Conservation (phyloP, 2,329 filamentous ascomycete genomes). For the Coniella vitis region DNA sequence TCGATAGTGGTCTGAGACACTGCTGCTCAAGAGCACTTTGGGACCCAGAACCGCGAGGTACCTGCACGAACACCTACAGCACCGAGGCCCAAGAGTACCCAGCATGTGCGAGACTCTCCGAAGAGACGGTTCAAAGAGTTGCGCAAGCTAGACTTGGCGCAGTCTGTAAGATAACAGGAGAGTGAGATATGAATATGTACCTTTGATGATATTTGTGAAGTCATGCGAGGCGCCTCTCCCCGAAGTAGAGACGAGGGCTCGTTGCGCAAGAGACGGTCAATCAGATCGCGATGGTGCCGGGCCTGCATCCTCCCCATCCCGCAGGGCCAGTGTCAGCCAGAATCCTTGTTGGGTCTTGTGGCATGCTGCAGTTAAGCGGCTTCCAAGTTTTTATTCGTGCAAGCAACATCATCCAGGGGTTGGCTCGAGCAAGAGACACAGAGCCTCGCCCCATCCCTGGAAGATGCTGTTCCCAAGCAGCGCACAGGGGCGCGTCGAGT, state of each 20-base stretch:
- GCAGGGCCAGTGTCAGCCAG: slow-evolving; percentile 15
- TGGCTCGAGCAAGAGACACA: slow-evolving; percentile 8
- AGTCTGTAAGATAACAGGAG: slow-evolving; percentile 6
- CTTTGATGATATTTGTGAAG: slow-evolving; percentile 38
- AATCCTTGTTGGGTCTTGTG: slow-evolving; percentile 10
- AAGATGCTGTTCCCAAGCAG: slow-evolving; percentile 2
- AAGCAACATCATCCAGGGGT: slow-evolving; percentile 6
- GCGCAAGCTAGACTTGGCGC: slow-evolving; percentile 12
- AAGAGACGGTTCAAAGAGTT: not conserved
- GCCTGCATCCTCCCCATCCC: slow-evolving; percentile 17
- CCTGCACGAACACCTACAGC: not conserved
- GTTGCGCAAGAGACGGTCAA: slow-evolving; percentile 23
- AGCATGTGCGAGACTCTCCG: not conserved
- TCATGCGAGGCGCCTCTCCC: slow-evolving; percentile 36
- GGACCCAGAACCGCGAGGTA: not conserved
- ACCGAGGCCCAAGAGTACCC: not conserved
- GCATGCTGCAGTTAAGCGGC: slow-evolving; percentile 15
- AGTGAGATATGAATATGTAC: slow-evolving; percentile 23
- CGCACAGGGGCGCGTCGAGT: not conserved
- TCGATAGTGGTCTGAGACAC: too few species aligned
- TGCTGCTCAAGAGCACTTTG: too few species aligned
- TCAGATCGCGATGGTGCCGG: slow-evolving; percentile 20
- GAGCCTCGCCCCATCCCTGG: slow-evolving; percentile 14
- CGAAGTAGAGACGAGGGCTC: slow-evolving; percentile 28
- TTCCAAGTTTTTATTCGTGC: slow-evolving; percentile 15